Conservation (phyloP, 176 grass and related monocot genomes). For the Triticum turgidum region DNA sequence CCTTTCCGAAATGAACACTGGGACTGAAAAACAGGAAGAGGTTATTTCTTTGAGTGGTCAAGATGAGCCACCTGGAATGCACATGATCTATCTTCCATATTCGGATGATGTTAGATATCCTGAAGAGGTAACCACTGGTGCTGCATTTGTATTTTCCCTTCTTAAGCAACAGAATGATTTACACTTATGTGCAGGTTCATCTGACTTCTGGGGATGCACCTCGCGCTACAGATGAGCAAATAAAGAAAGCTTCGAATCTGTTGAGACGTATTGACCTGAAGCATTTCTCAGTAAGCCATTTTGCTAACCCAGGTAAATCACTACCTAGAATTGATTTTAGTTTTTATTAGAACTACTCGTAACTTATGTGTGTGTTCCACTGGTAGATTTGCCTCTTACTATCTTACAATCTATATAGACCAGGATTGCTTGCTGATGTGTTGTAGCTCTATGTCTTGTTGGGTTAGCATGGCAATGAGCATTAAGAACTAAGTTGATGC, state of each 20-base stretch:
- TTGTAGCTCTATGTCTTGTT: background rate
- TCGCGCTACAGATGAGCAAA: constrained; percentile 79
- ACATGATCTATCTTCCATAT: constrained; percentile 97
- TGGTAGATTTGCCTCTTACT: background rate
- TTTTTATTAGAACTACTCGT: background rate
- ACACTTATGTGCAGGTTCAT: constrained; percentile 55
- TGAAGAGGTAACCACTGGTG: constrained; percentile 66
- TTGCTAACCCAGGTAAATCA: constrained; percentile 81
- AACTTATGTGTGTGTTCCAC: background rate
- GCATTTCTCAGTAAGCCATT: constrained; percentile 64
- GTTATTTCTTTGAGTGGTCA: constrained; percentile 63
- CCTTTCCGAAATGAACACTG: constrained; percentile 26
- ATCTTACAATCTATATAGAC: constrained; percentile 4
- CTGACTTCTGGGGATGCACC: constrained; percentile 48
- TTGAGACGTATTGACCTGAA: constrained; percentile 81
- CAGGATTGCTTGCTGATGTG: background rate
- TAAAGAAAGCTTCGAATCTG: constrained; percentile 69
- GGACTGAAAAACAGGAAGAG: constrained; percentile 69
- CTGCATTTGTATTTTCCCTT: constrained; percentile 20
- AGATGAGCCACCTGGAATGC: constrained; percentile 84
- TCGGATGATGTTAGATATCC: constrained; percentile 85
- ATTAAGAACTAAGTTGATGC: background rate
- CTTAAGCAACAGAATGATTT: constrained; percentile 12
- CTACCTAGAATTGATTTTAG: background rate
- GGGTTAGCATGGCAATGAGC: background rate